phyloP scores from a whole-genome alignment of 805 yeast species.

The Schwanniomyces vanrijiae region DNA sequence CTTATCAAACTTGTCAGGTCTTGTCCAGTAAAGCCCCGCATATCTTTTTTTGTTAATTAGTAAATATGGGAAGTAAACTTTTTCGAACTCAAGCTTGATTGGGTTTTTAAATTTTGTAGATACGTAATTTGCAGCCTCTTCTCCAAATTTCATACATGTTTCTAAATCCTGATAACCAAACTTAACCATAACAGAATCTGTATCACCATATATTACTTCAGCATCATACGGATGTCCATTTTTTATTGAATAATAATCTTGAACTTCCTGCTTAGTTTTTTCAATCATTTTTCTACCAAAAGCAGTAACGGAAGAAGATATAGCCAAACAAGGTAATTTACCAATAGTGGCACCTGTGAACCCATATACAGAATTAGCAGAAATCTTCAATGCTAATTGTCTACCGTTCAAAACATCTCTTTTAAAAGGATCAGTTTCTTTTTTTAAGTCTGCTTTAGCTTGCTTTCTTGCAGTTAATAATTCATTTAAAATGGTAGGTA shows the following conservation, averaged over 20 bases:
- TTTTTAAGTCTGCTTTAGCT: constrained; percentile 87
- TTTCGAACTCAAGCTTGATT: constrained; percentile 93
- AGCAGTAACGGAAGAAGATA: constrained; percentile 92
- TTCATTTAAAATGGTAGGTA: constrained; percentile 90
- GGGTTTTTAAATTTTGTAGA: constrained; percentile 80
- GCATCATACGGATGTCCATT: constrained; percentile 88
- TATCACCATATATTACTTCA: constrained; percentile 94
- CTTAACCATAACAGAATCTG: constrained; percentile 98
- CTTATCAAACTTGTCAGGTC: constrained; percentile 87
- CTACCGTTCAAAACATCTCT: constrained; percentile 94
- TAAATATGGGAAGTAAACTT: constrained; percentile 92
- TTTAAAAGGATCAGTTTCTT: constrained; percentile 92
- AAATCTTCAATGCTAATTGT: constrained; percentile 91
- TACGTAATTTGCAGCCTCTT: constrained; percentile 89
- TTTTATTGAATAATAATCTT: constrained; percentile 70
- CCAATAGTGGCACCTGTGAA: constrained; percentile 99
- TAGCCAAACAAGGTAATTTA: constrained; percentile 92
- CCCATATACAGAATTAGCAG: constrained; percentile 98
- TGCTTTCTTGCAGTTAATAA: constrained; percentile 87
- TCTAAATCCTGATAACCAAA: constrained; percentile 81
- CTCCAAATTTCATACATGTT: constrained; percentile 87
- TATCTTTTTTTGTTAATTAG: constrained; percentile 94
- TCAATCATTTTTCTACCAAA: constrained; percentile 98
- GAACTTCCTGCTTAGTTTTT: constrained; percentile 82
- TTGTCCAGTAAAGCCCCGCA: constrained; percentile 97